phyloP scores from a whole-genome alignment of 371 early-diverging fungal species.

The Apophysomyces ossiformis region DNA sequence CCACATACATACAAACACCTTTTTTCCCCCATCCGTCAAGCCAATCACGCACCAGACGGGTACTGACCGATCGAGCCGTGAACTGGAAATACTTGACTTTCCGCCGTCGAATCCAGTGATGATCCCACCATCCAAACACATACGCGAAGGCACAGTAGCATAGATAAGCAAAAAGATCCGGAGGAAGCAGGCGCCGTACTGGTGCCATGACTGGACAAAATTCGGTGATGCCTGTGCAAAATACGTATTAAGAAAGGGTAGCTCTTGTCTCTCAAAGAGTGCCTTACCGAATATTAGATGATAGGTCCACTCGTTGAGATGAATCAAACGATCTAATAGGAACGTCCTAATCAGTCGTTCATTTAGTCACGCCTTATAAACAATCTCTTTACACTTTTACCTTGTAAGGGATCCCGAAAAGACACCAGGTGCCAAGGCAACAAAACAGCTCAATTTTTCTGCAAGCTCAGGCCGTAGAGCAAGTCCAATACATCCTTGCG shows the following conservation, averaged over 20 bases:
- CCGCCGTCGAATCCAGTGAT: slow-evolving; percentile 55
- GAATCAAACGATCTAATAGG: slow-evolving; percentile 35
- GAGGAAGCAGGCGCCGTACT: slow-evolving; percentile 36
- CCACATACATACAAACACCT: slow-evolving; percentile 41
- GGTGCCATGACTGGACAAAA: slow-evolving; percentile 56
- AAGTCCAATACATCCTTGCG: slow-evolving; percentile 58
- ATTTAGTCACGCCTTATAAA: slow-evolving; percentile 2
- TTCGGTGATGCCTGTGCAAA: slow-evolving; percentile 39
- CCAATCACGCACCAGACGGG: slow-evolving; percentile 57
- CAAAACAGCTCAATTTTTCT: slow-evolving; percentile 50
- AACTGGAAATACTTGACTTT: slow-evolving; percentile 63
- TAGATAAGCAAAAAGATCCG: slow-evolving; percentile 33
- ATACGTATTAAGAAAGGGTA: neutral
- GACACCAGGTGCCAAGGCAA: slow-evolving; percentile 64
- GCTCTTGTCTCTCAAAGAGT: neutral
- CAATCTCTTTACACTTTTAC: slow-evolving; percentile 22
- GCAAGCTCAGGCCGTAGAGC: slow-evolving; percentile 43
- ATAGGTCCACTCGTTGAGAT: slow-evolving; percentile 31
- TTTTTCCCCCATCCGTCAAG: slow-evolving; percentile 53
- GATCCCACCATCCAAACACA: slow-evolving; percentile 64
- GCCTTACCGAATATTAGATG: slow-evolving; percentile 39
- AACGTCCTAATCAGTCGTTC: slow-evolving; percentile 24
- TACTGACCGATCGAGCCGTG: slow-evolving; percentile 58
- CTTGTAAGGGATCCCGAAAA: slow-evolving; percentile 53
- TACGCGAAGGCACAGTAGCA: slow-evolving; percentile 63